Evolutionary conservation across 2,329 filamentous ascomycete genomes (phyloP), one percentile per base, ranked within the genome.

Genomic region (Beauveria bassiana): DNA sequence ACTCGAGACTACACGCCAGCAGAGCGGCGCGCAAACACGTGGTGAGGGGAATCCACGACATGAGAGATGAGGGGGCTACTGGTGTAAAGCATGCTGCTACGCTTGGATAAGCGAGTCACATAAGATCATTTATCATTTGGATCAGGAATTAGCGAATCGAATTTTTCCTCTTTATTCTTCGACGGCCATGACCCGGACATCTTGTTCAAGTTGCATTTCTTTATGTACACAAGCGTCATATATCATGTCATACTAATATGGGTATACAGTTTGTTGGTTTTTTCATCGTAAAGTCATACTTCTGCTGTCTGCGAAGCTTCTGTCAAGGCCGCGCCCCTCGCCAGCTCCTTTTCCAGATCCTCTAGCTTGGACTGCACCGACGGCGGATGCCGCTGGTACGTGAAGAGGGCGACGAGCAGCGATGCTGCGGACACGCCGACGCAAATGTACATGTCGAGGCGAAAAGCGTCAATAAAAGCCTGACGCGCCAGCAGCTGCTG

Each of bases 261-360:
- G n/a, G n/a, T 54, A 24, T 54, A 43, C 52, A 43, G 14, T 54
- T 31, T 43, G 2, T 28, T 58, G 31, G 18, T 22, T 42, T 22
- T 12, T 40, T 3, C 22, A 40, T 50, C 9, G 22, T 50, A 10
- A 22, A 26, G 14, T 59, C 24, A 60, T 46, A 18, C 52, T 40
- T 45, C 38, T 26, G 34, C n/a, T 18, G 46, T 38, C 28, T 53
- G 46, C 6, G 34, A 18, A 12, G 34, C 28, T 5, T 57, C 46
- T 16, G 45, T 38, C 52, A 46, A 20, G 22, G 59, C 16, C 12
- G 59, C 59, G 3, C 53, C 34, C 9, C 60, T 40, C 31, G 55
- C 46, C 55, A 64, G 34, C 52, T 64, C 64, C 22, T 60, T 61
- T 49, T 65, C 64, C 49, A 77, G 73, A 24, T 66, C 64, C 3